Conservation (phyloP, 352 stramenopile genomes). For the Globisporangium nunn region DNA sequence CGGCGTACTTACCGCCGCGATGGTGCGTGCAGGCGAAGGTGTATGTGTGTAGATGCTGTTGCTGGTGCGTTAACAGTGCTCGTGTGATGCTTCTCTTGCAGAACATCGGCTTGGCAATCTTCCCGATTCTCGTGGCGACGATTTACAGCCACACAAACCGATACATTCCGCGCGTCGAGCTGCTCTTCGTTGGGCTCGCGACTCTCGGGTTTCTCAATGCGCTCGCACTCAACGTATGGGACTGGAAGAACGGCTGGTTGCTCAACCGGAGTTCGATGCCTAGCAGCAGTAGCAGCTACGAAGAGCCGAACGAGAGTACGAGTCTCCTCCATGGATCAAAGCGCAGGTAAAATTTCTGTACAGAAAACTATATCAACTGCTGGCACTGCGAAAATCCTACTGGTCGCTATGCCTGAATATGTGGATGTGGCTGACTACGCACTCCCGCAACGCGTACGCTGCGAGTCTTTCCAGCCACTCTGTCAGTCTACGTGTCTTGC, state of each 20-base stretch:
- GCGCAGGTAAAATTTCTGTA: background rate
- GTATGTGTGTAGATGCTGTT: background rate
- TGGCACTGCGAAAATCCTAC: no score
- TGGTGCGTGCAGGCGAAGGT: constrained; percentile 2
- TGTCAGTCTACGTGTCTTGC: no score
- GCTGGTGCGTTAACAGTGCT: background rate
- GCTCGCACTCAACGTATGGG: constrained; percentile 91
- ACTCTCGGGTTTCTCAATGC: constrained; percentile 26
- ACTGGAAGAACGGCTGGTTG: constrained; percentile 14
- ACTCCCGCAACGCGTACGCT: no score
- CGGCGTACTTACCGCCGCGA: constrained; percentile 10
- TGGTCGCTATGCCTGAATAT: no score
- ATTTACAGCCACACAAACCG: constrained; percentile 28
- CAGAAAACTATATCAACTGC: no score
- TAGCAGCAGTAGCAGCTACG: no score
- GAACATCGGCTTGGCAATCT: constrained; percentile 58
- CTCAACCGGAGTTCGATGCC: constrained; percentile 8
- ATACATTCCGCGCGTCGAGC: constrained; percentile 48
- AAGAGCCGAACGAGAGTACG: constrained; percentile 1
- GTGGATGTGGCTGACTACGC: no score
- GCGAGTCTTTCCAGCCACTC: no score
- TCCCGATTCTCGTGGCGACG: constrained; percentile 46
- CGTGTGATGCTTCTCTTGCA: constrained; percentile 31
- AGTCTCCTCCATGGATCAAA: constrained; percentile 1
- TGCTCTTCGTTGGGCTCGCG: constrained; percentile 45